Percentiles rank a stretch among this genome's conserved stretches.
Conservation (phyloP, 176 grass and related monocot genomes). For the Musa schizocarpa region DNA sequence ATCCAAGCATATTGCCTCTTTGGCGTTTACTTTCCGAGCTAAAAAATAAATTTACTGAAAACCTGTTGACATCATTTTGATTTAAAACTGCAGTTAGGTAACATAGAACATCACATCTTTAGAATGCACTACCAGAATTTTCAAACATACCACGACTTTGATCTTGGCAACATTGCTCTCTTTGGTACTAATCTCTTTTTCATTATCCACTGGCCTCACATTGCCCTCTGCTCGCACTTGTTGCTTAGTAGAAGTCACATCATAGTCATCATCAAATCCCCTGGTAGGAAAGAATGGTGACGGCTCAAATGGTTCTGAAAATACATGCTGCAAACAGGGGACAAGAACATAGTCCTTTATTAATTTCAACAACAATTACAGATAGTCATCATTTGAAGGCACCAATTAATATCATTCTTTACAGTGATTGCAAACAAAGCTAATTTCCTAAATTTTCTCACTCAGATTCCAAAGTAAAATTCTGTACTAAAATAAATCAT, state of each 20-base stretch:
- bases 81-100: background rate
- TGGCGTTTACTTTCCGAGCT: background rate
- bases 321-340: slow-evolving; percentile 55
- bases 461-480: no score
- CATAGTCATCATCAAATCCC: slow-evolving; percentile 78
- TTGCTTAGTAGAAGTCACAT: slow-evolving; percentile 40
- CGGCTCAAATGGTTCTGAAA: slow-evolving; percentile 81
- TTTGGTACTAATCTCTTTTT: slow-evolving; percentile 52
- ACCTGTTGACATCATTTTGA: no score
- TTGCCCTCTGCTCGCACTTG: slow-evolving; percentile 61
- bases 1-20: background rate
- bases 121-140: background rate
- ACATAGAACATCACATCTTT: background rate
- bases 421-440: background rate
- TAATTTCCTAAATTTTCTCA: background rate
- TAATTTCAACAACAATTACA: slow-evolving; percentile 21
- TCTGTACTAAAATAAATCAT: no score
- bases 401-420: background rate
- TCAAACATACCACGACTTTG: slow-evolving; percentile 85
- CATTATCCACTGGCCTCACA: slow-evolving; percentile 32
- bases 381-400: background rate
- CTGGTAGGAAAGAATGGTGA: slow-evolving; percentile 72
- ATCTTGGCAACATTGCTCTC: slow-evolving; percentile 98
- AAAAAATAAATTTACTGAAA: background rate
- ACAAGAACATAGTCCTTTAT: background rate